A percentile compares a stretch with the other conserved stretches of the same genome.
These are phyloP conservation scores for Caloboletus inedulis DNA, from an alignment of 1,284 basidiomycete genomes.

Conservation along the genomic window DNA sequence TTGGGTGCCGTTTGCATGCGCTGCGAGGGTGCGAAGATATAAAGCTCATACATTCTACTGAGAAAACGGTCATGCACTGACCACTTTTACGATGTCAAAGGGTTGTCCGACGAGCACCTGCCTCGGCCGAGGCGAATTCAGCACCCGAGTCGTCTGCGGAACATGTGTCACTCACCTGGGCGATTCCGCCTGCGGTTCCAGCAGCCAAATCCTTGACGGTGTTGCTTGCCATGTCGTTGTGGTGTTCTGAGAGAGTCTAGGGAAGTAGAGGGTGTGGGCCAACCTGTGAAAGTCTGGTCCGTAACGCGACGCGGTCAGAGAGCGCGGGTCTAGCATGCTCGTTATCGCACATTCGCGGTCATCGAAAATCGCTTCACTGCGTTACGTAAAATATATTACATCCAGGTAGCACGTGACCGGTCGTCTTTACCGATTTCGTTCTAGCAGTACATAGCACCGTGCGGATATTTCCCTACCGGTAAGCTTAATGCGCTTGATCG, in stretches of 20 bases:
- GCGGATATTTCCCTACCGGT: conserved; percentile 10
- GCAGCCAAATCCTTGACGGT: conserved; percentile 79
- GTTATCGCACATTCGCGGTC: conserved; percentile 21
- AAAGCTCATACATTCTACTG: neutral
- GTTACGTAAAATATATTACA: conserved; percentile 12
- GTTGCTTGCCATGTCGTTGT: conserved; percentile 40
- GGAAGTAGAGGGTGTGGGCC: neutral
- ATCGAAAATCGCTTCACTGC: neutral
- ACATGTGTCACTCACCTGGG: conserved; percentile 57
- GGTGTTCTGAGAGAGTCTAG: conserved; percentile 6
- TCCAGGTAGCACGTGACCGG: conserved; percentile 19
- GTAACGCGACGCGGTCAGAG: conserved; percentile 1
- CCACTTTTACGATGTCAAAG: conserved; percentile 96
- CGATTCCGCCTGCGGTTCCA: conserved; percentile 84
- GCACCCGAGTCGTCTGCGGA: neutral
- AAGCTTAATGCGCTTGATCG: conserved; percentile 7
- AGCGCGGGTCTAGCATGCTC: neutral
- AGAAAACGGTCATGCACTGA: conserved; percentile 40
- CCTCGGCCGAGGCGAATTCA: conserved; percentile 13
- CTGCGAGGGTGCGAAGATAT: conserved; percentile 23
- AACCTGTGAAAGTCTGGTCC: neutral
- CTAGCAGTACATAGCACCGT: too few species aligned
- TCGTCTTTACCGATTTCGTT: conserved; percentile 6
- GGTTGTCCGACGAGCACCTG: conserved; percentile 91
- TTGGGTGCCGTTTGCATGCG: conserved; percentile 93